Evolutionary conservation across 2,329 filamentous ascomycete genomes (phyloP).

Genomic region (Pleurostoma richardsiae): DNA sequence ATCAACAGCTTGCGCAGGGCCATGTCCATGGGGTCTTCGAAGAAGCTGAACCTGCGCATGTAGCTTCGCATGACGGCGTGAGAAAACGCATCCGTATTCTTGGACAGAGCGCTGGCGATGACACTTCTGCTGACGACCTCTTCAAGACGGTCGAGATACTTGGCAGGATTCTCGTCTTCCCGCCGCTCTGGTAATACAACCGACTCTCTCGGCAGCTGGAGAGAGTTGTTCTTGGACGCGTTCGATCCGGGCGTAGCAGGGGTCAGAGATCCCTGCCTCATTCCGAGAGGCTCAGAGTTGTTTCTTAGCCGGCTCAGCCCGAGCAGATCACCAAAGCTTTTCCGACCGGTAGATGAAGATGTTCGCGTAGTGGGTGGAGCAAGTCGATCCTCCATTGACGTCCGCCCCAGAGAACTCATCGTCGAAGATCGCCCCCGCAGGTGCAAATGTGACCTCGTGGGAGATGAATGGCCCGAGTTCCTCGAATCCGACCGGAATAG

Average conservation of each 20-base stretch:
- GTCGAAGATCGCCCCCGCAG: conserved; percentile 81
- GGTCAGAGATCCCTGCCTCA: conserved; percentile 60
- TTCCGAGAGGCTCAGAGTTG: conserved; percentile 64
- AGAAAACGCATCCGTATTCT: conserved; percentile 79
- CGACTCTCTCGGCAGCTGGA: conserved; percentile 70
- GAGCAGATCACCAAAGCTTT: conserved; percentile 89
- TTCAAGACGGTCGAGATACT: conserved; percentile 81
- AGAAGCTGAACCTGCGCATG: conserved; percentile 92
- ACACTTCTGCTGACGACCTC: conserved; percentile 73
- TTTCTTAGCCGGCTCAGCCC: conserved; percentile 74
- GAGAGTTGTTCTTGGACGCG: conserved; percentile 75
- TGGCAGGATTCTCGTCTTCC: conserved; percentile 85
- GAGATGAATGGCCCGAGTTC: conserved; percentile 62
- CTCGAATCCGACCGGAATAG: conserved; percentile 43
- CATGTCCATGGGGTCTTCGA: conserved; percentile 97
- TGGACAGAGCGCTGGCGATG: conserved; percentile 81
- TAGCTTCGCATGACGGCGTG: conserved; percentile 84
- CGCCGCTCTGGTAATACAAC: conserved; percentile 70
- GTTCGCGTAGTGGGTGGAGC: conserved; percentile 65
- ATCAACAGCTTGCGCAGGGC: conserved; percentile 91
- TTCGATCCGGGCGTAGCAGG: conserved; percentile 65
- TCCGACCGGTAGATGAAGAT: conserved; percentile 84
- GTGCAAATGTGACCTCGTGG: conserved; percentile 53
- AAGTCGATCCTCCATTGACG: conserved; percentile 66
- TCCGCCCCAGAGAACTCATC: conserved; percentile 73